Percentiles rank a stretch among this genome's conserved stretches.
These are phyloP conservation scores for Candida tibetensis DNA, from an alignment of 805 yeast species.

Conservation along the genomic window DNA sequence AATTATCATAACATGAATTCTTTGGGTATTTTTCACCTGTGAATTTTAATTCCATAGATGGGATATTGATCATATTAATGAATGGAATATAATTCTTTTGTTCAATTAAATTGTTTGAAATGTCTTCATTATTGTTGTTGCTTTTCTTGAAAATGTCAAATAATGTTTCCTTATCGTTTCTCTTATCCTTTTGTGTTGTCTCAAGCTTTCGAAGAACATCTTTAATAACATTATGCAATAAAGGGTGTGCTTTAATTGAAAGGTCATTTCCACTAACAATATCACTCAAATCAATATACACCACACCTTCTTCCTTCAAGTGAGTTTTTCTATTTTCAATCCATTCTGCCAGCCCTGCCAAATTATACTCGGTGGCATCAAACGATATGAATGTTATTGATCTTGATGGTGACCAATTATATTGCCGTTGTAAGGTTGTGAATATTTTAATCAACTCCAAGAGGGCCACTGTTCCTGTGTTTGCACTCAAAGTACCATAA, in stretches of 20 bases:
- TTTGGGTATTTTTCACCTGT: constrained; percentile 43
- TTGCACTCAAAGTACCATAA: constrained; percentile 68
- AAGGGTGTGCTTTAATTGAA: constrained; percentile 62
- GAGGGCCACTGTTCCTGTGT: constrained; percentile 71
- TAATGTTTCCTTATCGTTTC: constrained; percentile 14
- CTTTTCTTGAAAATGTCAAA: constrained; percentile 27
- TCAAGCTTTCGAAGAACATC: constrained; percentile 35
- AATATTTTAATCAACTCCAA: constrained; percentile 70
- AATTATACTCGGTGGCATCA: constrained; percentile 77
- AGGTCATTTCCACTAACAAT: constrained; percentile 54
- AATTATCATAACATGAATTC: constrained; percentile 63
- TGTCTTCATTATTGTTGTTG: constrained; percentile 20
- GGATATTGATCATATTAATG: constrained; percentile 60
- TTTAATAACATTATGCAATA: constrained; percentile 49
- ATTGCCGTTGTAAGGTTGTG: constrained; percentile 57
- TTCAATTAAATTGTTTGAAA: constrained; percentile 34
- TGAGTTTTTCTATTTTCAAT: constrained; percentile 54
- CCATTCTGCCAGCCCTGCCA: constrained; percentile 84
- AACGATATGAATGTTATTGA: constrained; percentile 79
- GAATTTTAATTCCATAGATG: constrained; percentile 61
- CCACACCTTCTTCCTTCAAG: constrained; percentile 57
- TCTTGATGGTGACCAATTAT: constrained; percentile 81
- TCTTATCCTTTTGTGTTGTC: constrained; percentile 10
- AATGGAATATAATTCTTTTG: constrained; percentile 71
- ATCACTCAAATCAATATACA: constrained; percentile 74